phyloP scores from a whole-genome alignment of 2,329 filamentous ascomycete genomes.

The Trichoderma afroharzianum region DNA sequence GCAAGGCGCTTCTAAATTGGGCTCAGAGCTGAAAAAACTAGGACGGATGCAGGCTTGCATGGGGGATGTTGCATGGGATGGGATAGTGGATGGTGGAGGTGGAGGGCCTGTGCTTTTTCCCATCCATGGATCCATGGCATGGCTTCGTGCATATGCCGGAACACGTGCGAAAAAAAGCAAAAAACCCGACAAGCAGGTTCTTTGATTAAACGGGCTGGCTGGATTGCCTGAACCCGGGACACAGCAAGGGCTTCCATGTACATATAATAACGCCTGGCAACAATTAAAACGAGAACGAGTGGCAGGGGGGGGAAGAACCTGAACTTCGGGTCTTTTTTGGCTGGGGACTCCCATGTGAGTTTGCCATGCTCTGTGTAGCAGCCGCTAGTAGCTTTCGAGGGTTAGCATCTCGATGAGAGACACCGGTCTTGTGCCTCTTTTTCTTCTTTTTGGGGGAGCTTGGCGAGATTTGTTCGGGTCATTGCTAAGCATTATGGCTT shows the following conservation, averaged over 20 bases:
- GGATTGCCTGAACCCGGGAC: not conserved
- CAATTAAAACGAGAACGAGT: not conserved
- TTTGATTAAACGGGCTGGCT: not conserved
- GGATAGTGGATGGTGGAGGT: too few species aligned
- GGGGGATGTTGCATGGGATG: not conserved
- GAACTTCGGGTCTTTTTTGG: not conserved
- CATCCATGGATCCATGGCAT: too few species aligned
- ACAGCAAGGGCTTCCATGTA: not conserved
- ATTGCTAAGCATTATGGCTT: not conserved
- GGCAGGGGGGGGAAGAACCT: not conserved
- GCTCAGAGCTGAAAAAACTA: conserved; percentile 16
- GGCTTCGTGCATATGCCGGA: not conserved
- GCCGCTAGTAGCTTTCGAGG: not conserved
- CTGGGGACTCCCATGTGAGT: not conserved
- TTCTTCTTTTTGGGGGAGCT: not conserved
- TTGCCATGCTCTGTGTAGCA: not conserved
- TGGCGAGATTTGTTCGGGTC: not conserved
- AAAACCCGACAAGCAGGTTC: not conserved
- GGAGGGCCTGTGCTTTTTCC: too few species aligned
- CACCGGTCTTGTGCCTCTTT: not conserved
- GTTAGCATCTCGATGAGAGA: not conserved
- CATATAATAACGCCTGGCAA: not conserved
- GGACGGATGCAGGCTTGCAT: conserved; percentile 9
- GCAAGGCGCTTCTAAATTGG: conserved; percentile 6
- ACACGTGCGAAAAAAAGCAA: not conserved